These are phyloP conservation scores for Lippia alba DNA, from an alignment of 305 asterid species.

Conservation along the genomic window DNA sequence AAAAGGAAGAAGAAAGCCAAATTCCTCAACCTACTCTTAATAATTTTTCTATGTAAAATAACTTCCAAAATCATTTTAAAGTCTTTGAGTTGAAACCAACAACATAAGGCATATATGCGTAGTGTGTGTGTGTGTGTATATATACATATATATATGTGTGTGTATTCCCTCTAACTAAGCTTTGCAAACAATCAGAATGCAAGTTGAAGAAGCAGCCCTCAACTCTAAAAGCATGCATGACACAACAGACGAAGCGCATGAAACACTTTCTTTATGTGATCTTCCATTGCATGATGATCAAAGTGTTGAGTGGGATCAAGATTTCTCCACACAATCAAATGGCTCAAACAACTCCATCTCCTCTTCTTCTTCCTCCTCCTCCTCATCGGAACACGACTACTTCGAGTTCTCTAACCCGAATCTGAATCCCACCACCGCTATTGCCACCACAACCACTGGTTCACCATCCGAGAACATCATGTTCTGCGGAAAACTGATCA, in stretches of 20 bases:
- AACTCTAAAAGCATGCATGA: slow-evolving; percentile 19
- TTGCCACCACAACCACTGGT: not conserved
- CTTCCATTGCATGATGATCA: slow-evolving; percentile 46
- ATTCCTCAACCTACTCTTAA: not conserved
- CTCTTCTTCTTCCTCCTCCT: slow-evolving; percentile 17
- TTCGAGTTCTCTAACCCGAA: slow-evolving; percentile 61
- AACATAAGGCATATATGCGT: too few species aligned
- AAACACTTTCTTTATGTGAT: slow-evolving; percentile 67
- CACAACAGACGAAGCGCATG: slow-evolving; percentile 40
- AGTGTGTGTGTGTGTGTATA: not conserved
- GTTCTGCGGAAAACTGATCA: slow-evolving; percentile 66
- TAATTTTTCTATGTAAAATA: slow-evolving; percentile 6
- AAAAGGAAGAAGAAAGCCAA: slow-evolving; percentile 37
- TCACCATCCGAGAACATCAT: slow-evolving; percentile 49
- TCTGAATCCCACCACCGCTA: slow-evolving; percentile 29
- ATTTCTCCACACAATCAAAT: slow-evolving; percentile 39
- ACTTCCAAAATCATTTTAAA: slow-evolving; percentile 28
- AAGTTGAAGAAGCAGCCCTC: slow-evolving; percentile 15
- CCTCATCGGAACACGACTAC: slow-evolving; percentile 40
- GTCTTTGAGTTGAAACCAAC: not conserved
- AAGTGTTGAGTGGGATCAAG: slow-evolving; percentile 42
- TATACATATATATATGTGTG: too few species aligned
- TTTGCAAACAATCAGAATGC: slow-evolving; percentile 23
- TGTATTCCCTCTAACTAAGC: not conserved
- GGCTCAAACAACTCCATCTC: slow-evolving; percentile 29